Evolutionary conservation across 495 filamentous ascomycete species (phyloP).

Genomic region (Aspergillus bridgeri): DNA sequence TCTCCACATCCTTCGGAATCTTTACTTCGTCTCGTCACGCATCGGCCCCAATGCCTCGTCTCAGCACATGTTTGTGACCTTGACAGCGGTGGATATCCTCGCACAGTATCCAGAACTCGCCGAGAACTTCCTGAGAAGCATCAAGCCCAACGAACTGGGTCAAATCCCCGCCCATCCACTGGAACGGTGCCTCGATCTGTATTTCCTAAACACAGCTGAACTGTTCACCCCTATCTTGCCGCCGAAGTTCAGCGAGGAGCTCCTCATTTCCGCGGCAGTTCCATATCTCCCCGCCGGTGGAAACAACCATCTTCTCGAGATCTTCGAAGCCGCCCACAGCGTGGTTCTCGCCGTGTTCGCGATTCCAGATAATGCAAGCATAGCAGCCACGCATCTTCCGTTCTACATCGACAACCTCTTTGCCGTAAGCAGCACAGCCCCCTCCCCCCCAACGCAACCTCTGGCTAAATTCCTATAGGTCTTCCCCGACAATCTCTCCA

Average conservation of each 20-base stretch:
- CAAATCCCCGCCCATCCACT: constrained; percentile 71
- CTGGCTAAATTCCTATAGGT: constrained; percentile 35
- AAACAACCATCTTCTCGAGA: constrained; percentile 61
- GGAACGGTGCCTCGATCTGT: constrained; percentile 78
- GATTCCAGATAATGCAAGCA: constrained; percentile 66
- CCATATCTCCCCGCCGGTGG: constrained; percentile 71
- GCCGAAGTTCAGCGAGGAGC: constrained; percentile 60
- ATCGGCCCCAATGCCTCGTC: constrained; percentile 70
- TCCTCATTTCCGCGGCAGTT: constrained; percentile 69
- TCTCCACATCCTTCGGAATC: constrained; percentile 72
- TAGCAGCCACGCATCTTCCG: constrained; percentile 71
- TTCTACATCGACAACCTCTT: constrained; percentile 87
- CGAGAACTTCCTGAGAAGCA: constrained; percentile 65
- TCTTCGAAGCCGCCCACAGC: constrained; percentile 91
- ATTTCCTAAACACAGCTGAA: constrained; percentile 87
- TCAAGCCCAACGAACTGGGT: constrained; percentile 55
- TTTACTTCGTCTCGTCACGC: constrained; percentile 85
- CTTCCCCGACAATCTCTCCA: constrained; percentile 79
- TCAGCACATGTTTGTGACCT: constrained; percentile 79
- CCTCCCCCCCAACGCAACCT: neutral
- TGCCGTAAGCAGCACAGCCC: constrained; percentile 39
- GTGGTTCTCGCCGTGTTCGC: constrained; percentile 80
- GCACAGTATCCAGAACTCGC: constrained; percentile 66
- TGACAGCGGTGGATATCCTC: constrained; percentile 86
- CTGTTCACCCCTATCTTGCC: constrained; percentile 74